These are phyloP conservation scores for Calonectria ilicicola DNA, from an alignment of 2,329 filamentous ascomycete species.

Conservation along the genomic window DNA sequence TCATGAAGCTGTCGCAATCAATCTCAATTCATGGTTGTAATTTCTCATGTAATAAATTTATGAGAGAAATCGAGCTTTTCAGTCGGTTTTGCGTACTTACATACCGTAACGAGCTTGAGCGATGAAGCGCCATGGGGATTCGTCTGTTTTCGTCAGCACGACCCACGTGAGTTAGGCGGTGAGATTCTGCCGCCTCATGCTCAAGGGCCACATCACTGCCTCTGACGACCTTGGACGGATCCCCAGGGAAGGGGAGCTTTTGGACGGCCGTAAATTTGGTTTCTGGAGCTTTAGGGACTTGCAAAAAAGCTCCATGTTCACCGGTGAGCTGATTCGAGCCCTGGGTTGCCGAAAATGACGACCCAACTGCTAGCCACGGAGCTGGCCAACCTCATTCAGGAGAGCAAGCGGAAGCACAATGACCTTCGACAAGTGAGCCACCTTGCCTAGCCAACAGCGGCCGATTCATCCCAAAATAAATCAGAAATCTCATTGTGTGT, in stretches of 20 bases:
- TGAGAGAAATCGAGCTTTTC: neutral
- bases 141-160: neutral
- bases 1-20: too few relatives aligned
- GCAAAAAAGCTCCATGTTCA: constrained; percentile 36
- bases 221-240: constrained; percentile 37
- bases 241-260: constrained; percentile 36
- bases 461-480: neutral
- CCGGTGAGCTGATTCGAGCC: constrained; percentile 36
- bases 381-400: constrained; percentile 90
- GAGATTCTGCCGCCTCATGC: constrained; percentile 45
- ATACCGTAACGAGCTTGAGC: neutral
- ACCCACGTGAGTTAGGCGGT: constrained; percentile 45
- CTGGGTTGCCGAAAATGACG: constrained; percentile 74
- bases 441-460: neutral
- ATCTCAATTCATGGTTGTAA: neutral
- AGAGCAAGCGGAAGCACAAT: constrained; percentile 94
- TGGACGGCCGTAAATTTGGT: constrained; percentile 24
- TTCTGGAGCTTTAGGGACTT: constrained; percentile 43
- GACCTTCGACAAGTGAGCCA: constrained; percentile 82
- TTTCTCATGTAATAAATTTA: neutral
- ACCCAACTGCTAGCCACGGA: constrained; percentile 90
- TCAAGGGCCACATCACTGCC: constrained; percentile 45
- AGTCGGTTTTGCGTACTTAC: neutral
- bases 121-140: neutral
- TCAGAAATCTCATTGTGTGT: constrained; percentile 8